phyloP scores from a whole-genome alignment of 2,329 filamentous ascomycete species.

The Pseudogymnoascus sp. region DNA sequence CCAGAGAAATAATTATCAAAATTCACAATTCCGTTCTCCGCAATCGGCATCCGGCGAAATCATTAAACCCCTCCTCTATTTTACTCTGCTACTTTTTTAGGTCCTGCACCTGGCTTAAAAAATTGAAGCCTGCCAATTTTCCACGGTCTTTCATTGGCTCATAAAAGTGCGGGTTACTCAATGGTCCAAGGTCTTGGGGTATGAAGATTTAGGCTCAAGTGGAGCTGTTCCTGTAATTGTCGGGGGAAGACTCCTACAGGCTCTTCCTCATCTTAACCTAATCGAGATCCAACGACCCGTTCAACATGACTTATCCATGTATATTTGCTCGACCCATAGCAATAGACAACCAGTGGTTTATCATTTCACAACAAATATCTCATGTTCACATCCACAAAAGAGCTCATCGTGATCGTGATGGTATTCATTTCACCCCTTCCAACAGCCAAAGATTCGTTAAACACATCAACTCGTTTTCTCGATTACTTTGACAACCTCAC shows the following conservation, averaged over 20 bases:
- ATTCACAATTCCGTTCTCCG: background rate
- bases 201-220: constrained; percentile 7
- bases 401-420: constrained; percentile 3
- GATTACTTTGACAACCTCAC: constrained; percentile 52
- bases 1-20: constrained; percentile 1
- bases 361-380: background rate
- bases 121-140: background rate
- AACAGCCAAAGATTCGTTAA: constrained; percentile 7
- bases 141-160: background rate
- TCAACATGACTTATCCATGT: background rate
- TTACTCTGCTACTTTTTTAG: background rate
- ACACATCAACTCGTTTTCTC: constrained; percentile 47
- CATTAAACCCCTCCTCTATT: background rate
- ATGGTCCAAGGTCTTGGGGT: background rate
- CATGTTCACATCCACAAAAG: background rate
- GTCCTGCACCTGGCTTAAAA: constrained; percentile 4
- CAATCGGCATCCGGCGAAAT: background rate
- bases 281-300: background rate
- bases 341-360: background rate
- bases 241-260: background rate
- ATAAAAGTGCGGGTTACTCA: background rate
- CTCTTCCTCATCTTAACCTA: background rate
- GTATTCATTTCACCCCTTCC: constrained; percentile 1
- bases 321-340: background rate
- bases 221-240: background rate